phyloP scores from a whole-genome alignment of 1,284 basidiomycete species.

The Puccinia novopanici region DNA sequence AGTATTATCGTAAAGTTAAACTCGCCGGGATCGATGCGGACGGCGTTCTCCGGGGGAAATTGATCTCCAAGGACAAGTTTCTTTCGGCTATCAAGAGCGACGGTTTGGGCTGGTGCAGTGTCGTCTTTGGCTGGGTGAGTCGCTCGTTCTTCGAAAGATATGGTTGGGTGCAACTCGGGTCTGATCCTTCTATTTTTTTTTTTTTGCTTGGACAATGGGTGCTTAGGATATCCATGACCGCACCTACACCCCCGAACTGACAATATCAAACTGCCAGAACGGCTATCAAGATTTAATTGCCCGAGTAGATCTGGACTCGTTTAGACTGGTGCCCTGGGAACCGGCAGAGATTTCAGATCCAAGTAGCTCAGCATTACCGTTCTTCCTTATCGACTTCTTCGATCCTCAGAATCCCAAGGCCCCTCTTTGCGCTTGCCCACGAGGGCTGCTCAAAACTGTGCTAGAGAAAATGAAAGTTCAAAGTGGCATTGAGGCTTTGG shows the following conservation, averaged over 20 bases:
- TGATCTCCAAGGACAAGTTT: constrained; percentile 80
- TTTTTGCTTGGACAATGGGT: neutral
- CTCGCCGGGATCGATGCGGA: constrained; percentile 63
- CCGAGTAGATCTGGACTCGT: constrained; percentile 78
- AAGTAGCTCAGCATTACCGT: constrained; percentile 72
- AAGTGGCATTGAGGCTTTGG: constrained; percentile 62
- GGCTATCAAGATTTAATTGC: constrained; percentile 88
- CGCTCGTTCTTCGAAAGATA: constrained; percentile 70
- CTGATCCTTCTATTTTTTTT: no score
- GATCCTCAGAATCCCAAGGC: constrained; percentile 74
- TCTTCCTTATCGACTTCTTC: constrained; percentile 87
- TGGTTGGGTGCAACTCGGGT: neutral
- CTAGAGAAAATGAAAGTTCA: constrained; percentile 62
- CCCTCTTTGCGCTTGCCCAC: constrained; percentile 78
- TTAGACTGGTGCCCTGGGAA: constrained; percentile 88
- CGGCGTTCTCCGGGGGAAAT: constrained; percentile 85
- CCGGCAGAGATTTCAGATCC: neutral
- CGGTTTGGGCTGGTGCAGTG: constrained; percentile 61
- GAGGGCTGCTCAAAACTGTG: constrained; percentile 72
- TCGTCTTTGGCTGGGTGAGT: constrained; percentile 55
- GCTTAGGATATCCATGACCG: constrained; percentile 79
- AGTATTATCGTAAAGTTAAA: neutral
- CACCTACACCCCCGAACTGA: constrained; percentile 70
- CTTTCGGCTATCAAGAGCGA: constrained; percentile 76
- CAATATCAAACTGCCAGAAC: constrained; percentile 84